Evolutionary conservation across 2,329 filamentous ascomycete species (phyloP), one percentile per base, ranked within the genome.

Genomic region (Alternaria sp.): DNA sequence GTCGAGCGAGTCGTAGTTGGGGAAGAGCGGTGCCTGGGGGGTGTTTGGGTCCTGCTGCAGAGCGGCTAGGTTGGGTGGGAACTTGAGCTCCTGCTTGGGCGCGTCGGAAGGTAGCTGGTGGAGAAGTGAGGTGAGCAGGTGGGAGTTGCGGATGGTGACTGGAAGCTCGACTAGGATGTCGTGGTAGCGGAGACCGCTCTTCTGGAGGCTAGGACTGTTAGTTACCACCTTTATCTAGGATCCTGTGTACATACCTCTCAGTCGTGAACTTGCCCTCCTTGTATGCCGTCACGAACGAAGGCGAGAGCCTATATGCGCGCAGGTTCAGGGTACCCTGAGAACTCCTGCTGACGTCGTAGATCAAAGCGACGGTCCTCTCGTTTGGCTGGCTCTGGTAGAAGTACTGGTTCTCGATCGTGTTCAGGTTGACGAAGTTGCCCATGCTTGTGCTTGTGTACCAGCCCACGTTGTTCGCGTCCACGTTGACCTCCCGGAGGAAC

Each of bases 401-500:
- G 83, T 90, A 93, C 83, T 97, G 94, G 85, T 98, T 99, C 87
- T 99, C 96, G 82, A 99, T 92, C 79, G 97, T 94, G 85, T 91
- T 92, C 79, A 91, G 82, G 85, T 94, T 97, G 86, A 98, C 87
- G 75, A 98, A 98, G 86, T 97, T 98, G 82, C 96, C 96, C 92
- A 99, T 96, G 81, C 93, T 97, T 68, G 94, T 93, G 84, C 93
- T 97, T 63, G 93, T 97, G 85, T 99, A 99, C 94, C 94, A 99
- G 76, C 96, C 96, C 64, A 97, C 93, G 77, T 93, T 96, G 86
- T 98, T 97, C 70, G 96, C 96, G 81, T 99, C 96, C 63, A 98
- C 92, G 81, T 98, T 99, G 77, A 99, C 96, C 83, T 98, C 96
- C 81, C 95, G 91, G 67, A 98, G 85, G 82, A 96, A 93, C 78